These are phyloP conservation scores for Lentinula raphanica DNA, from an alignment of 768 basidiomycete genomes.

Conservation along the genomic window DNA sequence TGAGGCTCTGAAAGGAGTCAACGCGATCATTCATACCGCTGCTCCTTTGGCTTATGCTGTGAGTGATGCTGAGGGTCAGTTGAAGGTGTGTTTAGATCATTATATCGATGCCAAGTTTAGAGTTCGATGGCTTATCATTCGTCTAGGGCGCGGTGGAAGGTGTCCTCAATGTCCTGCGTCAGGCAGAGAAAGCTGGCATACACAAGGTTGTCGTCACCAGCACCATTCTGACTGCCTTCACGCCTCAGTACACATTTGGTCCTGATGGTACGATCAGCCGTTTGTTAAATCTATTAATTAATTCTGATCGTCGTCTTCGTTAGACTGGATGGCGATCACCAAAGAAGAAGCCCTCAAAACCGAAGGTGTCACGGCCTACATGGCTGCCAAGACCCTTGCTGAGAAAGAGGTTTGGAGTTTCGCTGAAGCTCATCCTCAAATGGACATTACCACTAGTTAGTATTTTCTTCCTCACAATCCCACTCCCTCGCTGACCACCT, in stretches of 20 bases:
- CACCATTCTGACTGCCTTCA: conserved; percentile 20
- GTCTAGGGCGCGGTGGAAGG: conserved; percentile 27
- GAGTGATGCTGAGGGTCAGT: conserved; percentile 10
- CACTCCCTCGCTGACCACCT: not conserved
- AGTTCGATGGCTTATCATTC: not conserved
- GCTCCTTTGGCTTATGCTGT: conserved; percentile 18
- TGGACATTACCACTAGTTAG: conserved; percentile 31
- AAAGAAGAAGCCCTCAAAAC: conserved; percentile 23
- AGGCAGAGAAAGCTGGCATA: conserved; percentile 28
- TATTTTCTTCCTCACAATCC: not conserved
- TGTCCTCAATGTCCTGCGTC: conserved; percentile 30
- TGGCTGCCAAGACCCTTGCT: conserved; percentile 30
- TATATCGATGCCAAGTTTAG: not conserved
- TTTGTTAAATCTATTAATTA: not conserved
- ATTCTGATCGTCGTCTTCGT: not conserved
- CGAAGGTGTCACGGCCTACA: conserved; percentile 22
- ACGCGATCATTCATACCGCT: conserved; percentile 35
- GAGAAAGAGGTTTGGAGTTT: conserved; percentile 37
- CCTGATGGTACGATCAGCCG: conserved; percentile 18
- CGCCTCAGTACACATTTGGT: conserved; percentile 15
- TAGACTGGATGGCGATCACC: conserved; percentile 30
- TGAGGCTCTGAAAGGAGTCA: conserved; percentile 40
- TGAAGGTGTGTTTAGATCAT: not conserved
- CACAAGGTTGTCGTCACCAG: conserved; percentile 27
- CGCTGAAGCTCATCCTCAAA: conserved; percentile 28